Evolutionary conservation across 2,329 filamentous ascomycete species (phyloP).

Genomic region (Colletotrichum chrysophilum): DNA sequence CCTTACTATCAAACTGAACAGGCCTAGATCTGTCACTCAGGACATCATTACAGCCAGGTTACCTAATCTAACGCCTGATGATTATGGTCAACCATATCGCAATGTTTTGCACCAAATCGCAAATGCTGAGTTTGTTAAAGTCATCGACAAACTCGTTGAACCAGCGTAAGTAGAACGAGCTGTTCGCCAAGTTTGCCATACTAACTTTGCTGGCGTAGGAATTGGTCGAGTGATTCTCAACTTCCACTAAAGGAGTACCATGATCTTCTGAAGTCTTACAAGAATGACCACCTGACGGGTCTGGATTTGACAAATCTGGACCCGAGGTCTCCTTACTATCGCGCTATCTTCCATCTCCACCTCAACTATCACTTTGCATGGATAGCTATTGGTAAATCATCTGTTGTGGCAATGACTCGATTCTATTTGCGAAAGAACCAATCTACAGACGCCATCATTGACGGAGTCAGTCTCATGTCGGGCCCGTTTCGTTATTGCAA

Average conservation of each 20-base stretch:
- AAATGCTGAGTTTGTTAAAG: constrained; percentile 29
- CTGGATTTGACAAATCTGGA: constrained; percentile 31
- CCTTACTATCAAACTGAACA: constrained; percentile 26
- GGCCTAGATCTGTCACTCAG: constrained; percentile 24
- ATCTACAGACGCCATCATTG: background rate
- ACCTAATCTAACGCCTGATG: background rate
- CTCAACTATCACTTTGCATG: constrained; percentile 40
- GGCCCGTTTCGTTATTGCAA: constrained; percentile 24
- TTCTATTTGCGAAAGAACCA: background rate
- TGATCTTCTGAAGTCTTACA: constrained; percentile 33
- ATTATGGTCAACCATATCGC: background rate
- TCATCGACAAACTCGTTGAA: constrained; percentile 33
- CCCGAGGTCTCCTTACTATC: constrained; percentile 31
- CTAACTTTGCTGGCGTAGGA: background rate
- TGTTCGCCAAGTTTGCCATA: background rate
- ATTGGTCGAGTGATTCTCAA: background rate
- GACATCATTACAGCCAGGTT: constrained; percentile 25
- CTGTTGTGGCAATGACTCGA: constrained; percentile 31
- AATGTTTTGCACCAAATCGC: constrained; percentile 36
- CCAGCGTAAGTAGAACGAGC: constrained; percentile 13
- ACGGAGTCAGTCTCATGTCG: background rate
- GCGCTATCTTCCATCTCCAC: constrained; percentile 36
- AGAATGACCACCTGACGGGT: constrained; percentile 27
- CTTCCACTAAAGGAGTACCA: background rate
- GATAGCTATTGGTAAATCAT: constrained; percentile 38